Base-by-base conservation (phyloP, 495 filamentous ascomycete species). In the Xylaria bambusicola region DNA sequence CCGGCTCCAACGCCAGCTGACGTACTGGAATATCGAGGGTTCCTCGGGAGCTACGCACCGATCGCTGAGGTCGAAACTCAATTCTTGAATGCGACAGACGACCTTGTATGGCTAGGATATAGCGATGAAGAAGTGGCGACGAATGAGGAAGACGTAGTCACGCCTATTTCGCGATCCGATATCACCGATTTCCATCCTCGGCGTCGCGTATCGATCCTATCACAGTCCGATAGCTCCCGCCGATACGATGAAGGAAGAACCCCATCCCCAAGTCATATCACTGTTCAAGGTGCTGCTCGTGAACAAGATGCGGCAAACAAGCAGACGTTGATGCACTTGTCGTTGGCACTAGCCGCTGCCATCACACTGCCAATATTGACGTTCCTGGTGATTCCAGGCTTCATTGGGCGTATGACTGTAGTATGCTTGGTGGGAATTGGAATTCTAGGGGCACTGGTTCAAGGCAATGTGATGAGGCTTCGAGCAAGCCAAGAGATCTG, bases 11-110 rank as follows among this genome's bases (percentile, higher is more conserved):
- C 75, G 0, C 62, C 78, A 6, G 73, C 80, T 6, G 85, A 91
- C 47, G 74, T 92, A 53, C 69, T 79, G 8, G 75, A 77, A 40
- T 95, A 93, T 69, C 83, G 82, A 27, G 68, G 67, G 23, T 95
- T 88, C 78, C 85, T 93, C 63, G 75, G 77, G 27, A 75, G 74
- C 7, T 74, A 85, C 36, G 73, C 72, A 18, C 88, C 88, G 10
- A 81, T 93, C 52, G 82, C 81, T 20, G 79, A 84, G 18, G 67
- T 71, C n/a, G 91, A 93, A 68, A 80, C 84, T 1, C 80, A 77
- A 36, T 93, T 93, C 68, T 76, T 95, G 6, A 80, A 89, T 35
- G 74, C 83, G 18, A 67, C 75, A 18, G 75, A 81, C 6, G 91
- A 95, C 63, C 82, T 95, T 4, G 74, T 92, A 26, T 82, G 79